Conservation (phyloP, 179 eudicot species). For the Drosera spatulata region DNA sequence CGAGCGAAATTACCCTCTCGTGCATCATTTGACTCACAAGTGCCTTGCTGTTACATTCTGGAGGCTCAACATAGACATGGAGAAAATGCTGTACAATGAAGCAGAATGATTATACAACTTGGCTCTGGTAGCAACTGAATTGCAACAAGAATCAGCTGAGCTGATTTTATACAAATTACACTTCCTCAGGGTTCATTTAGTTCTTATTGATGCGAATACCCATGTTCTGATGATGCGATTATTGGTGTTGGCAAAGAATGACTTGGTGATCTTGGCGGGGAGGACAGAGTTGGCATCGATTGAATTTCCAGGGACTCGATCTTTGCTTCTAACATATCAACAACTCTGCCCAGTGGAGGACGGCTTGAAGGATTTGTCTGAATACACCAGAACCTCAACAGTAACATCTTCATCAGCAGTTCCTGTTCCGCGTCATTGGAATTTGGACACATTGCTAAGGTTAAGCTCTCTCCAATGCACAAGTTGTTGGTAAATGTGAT, state of each 20-base stretch:
- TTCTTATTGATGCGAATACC: background rate
- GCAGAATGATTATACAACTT: too few species aligned
- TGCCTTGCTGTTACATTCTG: too few species aligned
- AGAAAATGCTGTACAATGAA: too few species aligned
- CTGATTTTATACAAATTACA: too few species aligned
- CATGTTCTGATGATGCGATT: background rate
- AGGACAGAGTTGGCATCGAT: conserved; percentile 7
- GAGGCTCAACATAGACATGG: too few species aligned
- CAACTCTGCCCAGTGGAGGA: conserved; percentile 16
- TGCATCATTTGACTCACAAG: too few species aligned
- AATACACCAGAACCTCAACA: too few species aligned
- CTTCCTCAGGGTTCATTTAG: background rate
- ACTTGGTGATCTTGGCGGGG: conserved; percentile 13
- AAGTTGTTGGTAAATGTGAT: too few species aligned
- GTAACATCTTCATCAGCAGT: conserved; percentile 12
- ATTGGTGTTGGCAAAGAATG: conserved; percentile 7
- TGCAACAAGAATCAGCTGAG: background rate
- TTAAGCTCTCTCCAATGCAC: background rate
- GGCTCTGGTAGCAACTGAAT: too few species aligned
- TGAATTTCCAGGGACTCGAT: conserved; percentile 11
- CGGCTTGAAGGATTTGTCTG: conserved; percentile 12
- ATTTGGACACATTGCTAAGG: background rate
- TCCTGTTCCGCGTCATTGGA: conserved; percentile 5
- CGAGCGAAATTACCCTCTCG: too few species aligned
- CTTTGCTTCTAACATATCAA: conserved; percentile 15